Base-by-base conservation (phyloP, 345 rosid genomes). In the Citrus unshiu region DNA sequence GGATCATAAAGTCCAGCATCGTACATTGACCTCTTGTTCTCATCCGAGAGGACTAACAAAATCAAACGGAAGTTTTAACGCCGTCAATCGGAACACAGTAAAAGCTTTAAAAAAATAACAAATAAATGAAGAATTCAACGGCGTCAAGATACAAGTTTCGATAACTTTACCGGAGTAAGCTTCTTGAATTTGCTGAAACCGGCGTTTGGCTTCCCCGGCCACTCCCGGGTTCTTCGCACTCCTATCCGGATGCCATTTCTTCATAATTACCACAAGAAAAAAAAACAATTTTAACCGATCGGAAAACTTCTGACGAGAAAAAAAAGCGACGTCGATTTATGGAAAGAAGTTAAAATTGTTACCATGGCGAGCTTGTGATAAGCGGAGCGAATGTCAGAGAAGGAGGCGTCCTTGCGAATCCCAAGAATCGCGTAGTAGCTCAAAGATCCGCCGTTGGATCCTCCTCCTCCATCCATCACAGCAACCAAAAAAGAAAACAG, bases 161-260 rank as follows among this genome's bases (percentile, higher is more conserved):
- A 24, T 5, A 30, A 60, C 4, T 76, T 74, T 81, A 95, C 98
- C 98, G 30, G 97, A 88, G 63, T 95, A 95, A 29, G 98, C 98
- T 82, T 95, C 98, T 65, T 95, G 98, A 32, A 95, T 92, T 83
- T 91, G 93, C 84, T 95, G 98, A 81, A 95, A 95, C 79, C 90
- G 89, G 19, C 90, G 93, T 58, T 95, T 91, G 4, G 98, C 95
- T 63, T 95, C 98, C 51, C 92, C 94, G 37, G 89, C 91, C 5
- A 82, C 83, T 19, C 79, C 87, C 7, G 94, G 92, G 29, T 88
- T 90, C 74, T 77, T 76, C 8, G 87, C 81, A 86, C 83, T 89
- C 80, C 89, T 86, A 79, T 95, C 98, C 13, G 98, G 98, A 68
- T 93, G 98, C 98, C 98, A 95, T 87, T 90, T 90, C 98, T 93